Evolutionary conservation across 768 basidiomycete genomes (phyloP).

Genomic region (Kwoniella pini): DNA sequence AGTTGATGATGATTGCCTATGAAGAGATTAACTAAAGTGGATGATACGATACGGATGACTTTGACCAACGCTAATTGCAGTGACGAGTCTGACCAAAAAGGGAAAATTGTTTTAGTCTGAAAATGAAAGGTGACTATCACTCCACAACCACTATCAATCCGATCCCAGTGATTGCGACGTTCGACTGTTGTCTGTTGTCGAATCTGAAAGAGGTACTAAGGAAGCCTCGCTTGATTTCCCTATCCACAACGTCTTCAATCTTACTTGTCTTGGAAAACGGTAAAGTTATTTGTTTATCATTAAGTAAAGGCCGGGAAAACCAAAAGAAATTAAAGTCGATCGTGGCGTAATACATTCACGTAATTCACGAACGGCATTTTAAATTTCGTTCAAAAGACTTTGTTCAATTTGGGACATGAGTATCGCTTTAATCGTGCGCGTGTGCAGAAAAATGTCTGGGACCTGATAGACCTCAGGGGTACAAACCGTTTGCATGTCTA

Average conservation of each 20-base stretch:
- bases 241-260: too few species aligned
- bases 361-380: conserved; percentile 12
- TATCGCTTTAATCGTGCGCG: not conserved
- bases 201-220: not conserved
- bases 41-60: conserved; percentile 7
- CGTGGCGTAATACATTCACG: conserved; percentile 18
- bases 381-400: too few species aligned
- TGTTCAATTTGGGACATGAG: not conserved
- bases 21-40: not conserved
- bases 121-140: not conserved
- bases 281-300: not conserved
- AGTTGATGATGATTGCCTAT: not conserved
- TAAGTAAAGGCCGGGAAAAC: not conserved
- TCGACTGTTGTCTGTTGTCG: not conserved
- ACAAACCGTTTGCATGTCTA: too few species aligned
- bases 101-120: too few species aligned
- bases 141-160: not conserved
- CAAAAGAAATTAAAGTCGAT: conserved; percentile 3
- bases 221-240: not conserved
- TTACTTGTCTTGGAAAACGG: not conserved
- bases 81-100: not conserved
- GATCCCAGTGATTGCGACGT: not conserved
- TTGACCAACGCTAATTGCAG: not conserved
- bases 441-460: too few species aligned
- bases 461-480: too few species aligned